These are phyloP conservation scores for Cercophora sp. DNA, from an alignment of 495 filamentous ascomycete species.

Conservation along the genomic window DNA sequence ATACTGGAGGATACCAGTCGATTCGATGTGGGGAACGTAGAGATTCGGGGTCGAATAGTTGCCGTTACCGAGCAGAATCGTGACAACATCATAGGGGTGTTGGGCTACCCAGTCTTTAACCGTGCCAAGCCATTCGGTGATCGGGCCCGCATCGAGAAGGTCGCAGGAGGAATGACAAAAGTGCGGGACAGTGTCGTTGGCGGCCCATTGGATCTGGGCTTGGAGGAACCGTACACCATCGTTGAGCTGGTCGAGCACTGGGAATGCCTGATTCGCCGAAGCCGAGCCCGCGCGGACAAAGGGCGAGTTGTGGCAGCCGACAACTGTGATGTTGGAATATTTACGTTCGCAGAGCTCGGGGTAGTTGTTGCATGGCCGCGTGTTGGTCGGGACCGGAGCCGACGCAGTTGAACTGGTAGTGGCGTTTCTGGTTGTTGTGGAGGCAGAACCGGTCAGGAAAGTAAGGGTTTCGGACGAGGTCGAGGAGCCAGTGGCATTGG, in stretches of 20 bases:
- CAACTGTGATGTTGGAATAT: conserved; percentile 86
- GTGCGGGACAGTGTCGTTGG: conserved; percentile 51
- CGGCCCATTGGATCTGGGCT: conserved; percentile 61
- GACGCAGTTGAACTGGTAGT: conserved; percentile 37
- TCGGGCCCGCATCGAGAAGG: conserved; percentile 71
- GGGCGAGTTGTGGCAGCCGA: conserved; percentile 83
- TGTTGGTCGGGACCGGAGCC: conserved; percentile 54
- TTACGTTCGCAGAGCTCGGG: conserved; percentile 75
- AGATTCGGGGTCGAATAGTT: conserved; percentile 53
- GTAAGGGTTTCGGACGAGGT: conserved; percentile 32
- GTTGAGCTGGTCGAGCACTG: conserved; percentile 71
- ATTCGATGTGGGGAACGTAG: conserved; percentile 51
- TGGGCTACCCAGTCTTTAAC: conserved; percentile 68
- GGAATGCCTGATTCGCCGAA: conserved; percentile 71
- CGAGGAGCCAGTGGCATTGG: conserved; percentile 42
- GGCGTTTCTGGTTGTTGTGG: conserved; percentile 27
- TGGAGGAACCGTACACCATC: conserved; percentile 90
- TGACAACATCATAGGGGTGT: conserved; percentile 89
- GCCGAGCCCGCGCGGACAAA: conserved; percentile 68
- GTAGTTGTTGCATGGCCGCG: conserved; percentile 80
- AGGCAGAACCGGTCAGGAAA: conserved; percentile 40
- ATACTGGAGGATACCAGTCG: conserved; percentile 63
- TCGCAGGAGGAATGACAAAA: conserved; percentile 73
- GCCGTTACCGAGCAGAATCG: conserved; percentile 79
- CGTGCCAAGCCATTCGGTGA: conserved; percentile 65